A percentile compares a stretch with the other conserved stretches of the same genome.
Conservation (phyloP, 495 filamentous ascomycete species). For the Staphylotrichum longicolle region DNA sequence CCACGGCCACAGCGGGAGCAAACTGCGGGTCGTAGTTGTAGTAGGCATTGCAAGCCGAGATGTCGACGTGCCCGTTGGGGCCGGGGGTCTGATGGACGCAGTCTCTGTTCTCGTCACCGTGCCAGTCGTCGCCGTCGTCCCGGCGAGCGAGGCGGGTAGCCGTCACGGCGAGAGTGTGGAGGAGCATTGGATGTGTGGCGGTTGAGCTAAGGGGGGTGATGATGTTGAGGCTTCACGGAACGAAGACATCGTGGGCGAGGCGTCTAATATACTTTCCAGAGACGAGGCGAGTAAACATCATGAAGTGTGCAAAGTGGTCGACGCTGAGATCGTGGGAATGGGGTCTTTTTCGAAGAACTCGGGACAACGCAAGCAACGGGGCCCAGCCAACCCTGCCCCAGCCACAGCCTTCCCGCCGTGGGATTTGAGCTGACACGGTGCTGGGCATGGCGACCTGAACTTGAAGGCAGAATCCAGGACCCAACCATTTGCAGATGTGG, state of each 20-base stretch:
- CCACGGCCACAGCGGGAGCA: conserved; percentile 30
- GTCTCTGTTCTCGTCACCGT: conserved; percentile 1
- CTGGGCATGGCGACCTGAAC: too few relatives aligned
- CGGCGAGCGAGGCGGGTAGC: neutral
- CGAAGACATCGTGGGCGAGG: too few relatives aligned
- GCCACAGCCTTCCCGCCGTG: too few relatives aligned
- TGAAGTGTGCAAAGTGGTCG: too few relatives aligned
- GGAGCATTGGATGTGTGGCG: neutral
- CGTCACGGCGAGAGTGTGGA: neutral
- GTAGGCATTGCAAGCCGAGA: conserved; percentile 41
- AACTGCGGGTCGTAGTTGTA: conserved; percentile 44
- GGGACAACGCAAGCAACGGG: too few relatives aligned
- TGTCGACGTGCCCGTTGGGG: conserved; percentile 43
- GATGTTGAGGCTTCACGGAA: neutral
- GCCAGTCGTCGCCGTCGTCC: conserved; percentile 3
- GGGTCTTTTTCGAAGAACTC: too few relatives aligned
- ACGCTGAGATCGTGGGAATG: too few relatives aligned
- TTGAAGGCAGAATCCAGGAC: neutral
- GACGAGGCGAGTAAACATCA: too few relatives aligned
- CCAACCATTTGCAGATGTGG: too few relatives aligned
- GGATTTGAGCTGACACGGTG: too few relatives aligned
- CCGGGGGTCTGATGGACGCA: conserved; percentile 39
- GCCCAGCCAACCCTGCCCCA: too few relatives aligned
- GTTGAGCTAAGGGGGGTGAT: neutral
- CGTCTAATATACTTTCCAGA: too few relatives aligned